Evolutionary conservation across 1,139 yeast species (phyloP).

Genomic region (Casaregolazyma suthepensis): DNA sequence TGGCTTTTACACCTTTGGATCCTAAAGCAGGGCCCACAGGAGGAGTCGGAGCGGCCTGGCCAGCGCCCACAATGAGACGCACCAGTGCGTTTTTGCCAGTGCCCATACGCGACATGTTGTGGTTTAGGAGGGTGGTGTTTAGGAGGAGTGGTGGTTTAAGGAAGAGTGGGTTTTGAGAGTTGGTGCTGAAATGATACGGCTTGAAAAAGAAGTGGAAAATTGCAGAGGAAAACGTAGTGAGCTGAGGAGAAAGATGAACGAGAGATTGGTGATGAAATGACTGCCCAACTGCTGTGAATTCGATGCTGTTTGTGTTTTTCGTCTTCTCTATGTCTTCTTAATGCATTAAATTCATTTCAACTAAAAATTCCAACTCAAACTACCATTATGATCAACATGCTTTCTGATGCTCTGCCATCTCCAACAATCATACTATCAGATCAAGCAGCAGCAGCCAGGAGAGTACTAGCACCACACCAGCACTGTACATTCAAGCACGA

Average conservation of each 20-base stretch:
- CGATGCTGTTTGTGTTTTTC: not conserved
- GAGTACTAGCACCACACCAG: too few relatives aligned
- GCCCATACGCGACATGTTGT: slow-evolving; percentile 5
- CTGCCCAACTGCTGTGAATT: not conserved
- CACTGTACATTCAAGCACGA: too few relatives aligned
- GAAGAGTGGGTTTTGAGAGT: not conserved
- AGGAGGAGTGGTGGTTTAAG: not conserved
- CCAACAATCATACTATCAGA: too few relatives aligned
- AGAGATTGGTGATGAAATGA: not conserved
- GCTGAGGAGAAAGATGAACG: not conserved
- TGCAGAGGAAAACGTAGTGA: not conserved
- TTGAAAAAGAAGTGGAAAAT: not conserved
- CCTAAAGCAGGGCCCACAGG: slow-evolving; percentile 99
- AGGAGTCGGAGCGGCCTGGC: slow-evolving; percentile 98
- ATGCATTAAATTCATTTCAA: too few relatives aligned
- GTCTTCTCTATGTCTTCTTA: too few relatives aligned
- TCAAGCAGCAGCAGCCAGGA: too few relatives aligned
- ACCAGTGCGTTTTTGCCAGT: slow-evolving; percentile 48
- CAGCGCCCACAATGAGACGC: slow-evolving; percentile 94
- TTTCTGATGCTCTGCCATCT: too few relatives aligned
- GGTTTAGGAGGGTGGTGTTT: not conserved
- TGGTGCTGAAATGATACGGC: slow-evolving; percentile 2
- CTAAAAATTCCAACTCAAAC: too few relatives aligned
- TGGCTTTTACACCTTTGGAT: slow-evolving; percentile 97
- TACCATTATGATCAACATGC: too few relatives aligned